phyloP scores from a whole-genome alignment of 768 basidiomycete genomes.

The Xerocomus brunneocitrinus region DNA sequence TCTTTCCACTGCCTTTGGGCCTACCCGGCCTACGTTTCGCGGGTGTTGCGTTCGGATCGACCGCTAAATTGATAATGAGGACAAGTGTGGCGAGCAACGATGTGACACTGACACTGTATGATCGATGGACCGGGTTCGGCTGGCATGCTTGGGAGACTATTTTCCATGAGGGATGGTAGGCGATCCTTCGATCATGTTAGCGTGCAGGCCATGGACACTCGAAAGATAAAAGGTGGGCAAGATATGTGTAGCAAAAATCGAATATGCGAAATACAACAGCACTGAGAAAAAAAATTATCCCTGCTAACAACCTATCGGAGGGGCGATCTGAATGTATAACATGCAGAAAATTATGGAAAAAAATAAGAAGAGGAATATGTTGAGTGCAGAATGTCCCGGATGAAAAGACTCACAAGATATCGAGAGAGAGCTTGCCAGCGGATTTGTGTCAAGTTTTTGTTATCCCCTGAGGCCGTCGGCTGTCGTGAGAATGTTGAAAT shows the following conservation, averaged over 20 bases:
- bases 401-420: constrained; percentile 25
- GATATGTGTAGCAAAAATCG: constrained; percentile 30
- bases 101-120: constrained; percentile 19
- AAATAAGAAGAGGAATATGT: constrained; percentile 9
- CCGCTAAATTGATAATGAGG: constrained; percentile 15
- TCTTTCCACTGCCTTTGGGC: constrained; percentile 79
- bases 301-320: constrained; percentile 26
- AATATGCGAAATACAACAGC: constrained; percentile 32
- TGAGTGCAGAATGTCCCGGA: constrained; percentile 8
- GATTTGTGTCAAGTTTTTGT: constrained; percentile 28
- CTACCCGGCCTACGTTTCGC: constrained; percentile 69
- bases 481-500: constrained; percentile 33
- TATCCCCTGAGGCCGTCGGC: constrained; percentile 34
- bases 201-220: constrained; percentile 14
- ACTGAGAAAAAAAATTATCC: constrained; percentile 31
- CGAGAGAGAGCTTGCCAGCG: constrained; percentile 7
- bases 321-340: constrained; percentile 17
- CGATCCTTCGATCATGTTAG: constrained; percentile 27
- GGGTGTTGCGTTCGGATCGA: constrained; percentile 31
- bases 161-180: constrained; percentile 20
- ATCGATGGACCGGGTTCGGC: constrained; percentile 26
- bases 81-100: neutral
- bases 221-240: constrained; percentile 15
- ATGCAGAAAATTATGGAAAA: constrained; percentile 10
- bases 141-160: constrained; percentile 22